Base-by-base conservation (phyloP, 306 rosid genomes). In the Lablab purpureus region DNA sequence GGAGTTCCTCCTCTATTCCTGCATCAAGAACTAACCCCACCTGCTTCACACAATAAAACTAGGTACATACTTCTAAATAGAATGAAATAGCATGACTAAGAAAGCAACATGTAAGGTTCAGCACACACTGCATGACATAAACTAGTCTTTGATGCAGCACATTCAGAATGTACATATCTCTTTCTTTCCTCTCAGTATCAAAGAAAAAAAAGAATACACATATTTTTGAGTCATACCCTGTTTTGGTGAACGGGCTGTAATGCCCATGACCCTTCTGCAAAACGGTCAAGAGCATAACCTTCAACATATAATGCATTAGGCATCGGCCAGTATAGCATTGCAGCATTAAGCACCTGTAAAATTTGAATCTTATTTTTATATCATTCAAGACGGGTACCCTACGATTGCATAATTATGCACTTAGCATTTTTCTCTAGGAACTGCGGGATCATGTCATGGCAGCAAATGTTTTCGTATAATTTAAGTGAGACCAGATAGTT, bases 251-350 rank as follows among this genome's bases (percentile, higher is more conserved):
- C 96, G 73, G 94, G 97, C 45, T 90, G 81, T n/a, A 94, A 80
- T 10, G 91, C 94, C 98, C 97, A 92, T n/a, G 71, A 85, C 13
- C 96, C 98, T 84, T 94, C 85, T 25, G 97, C 96, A 67, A 92
- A 94, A 34, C 93, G 89, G 67, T 94, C 97, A 14, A 92, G 94
- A 63, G 97, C 97, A 84, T 85, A 88, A n/a, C 98, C 98, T 92
- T 92, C 97, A 40, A 92, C 97, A 67, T 92, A 92, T 55, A 94
- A 74, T 10, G 88, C 80, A 84, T 94, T 92, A 4, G 92, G 87
- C 91, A 94, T 82, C 0, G 97, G 97, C 98, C 97, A 94, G 79
- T 92, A 89, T 9, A 94, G 88, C 97, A 94, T 89, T 70, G 98
- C 98, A 36, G 97, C 97, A 77, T 94, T 94, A 81, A 94, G 93